Evolutionary conservation across 2,329 filamentous ascomycete species (phyloP).

Genomic region (Phaeosphaeriaceae sp.): DNA sequence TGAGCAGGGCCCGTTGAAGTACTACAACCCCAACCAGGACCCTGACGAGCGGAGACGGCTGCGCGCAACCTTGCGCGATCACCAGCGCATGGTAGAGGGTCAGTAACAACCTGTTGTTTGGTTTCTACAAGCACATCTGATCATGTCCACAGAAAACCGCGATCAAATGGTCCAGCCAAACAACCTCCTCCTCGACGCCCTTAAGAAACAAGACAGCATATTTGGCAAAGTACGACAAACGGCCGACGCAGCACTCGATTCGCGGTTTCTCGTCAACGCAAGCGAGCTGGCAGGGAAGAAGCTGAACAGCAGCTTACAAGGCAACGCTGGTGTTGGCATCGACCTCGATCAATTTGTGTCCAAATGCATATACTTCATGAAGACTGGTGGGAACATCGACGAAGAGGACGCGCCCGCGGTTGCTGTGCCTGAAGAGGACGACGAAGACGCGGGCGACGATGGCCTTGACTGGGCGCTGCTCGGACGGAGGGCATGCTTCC

Average conservation of each 20-base stretch:
- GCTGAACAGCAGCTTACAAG: constrained; percentile 75
- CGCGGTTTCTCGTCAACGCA: constrained; percentile 80
- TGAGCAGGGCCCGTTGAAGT: constrained; percentile 34
- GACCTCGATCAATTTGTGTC: constrained; percentile 92
- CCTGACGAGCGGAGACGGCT: constrained; percentile 75
- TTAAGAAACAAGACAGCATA: constrained; percentile 71
- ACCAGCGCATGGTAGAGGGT: constrained; percentile 69
- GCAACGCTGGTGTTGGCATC: constrained; percentile 75
- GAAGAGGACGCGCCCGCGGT: constrained; percentile 62
- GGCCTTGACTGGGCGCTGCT: constrained; percentile 86
- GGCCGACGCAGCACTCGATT: constrained; percentile 88
- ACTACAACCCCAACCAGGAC: constrained; percentile 85
- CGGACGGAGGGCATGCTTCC: constrained; percentile 78
- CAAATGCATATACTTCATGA: constrained; percentile 90
- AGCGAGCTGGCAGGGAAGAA: constrained; percentile 84
- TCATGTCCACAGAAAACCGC: constrained; percentile 64
- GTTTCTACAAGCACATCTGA: background rate
- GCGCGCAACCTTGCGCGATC: constrained; percentile 73
- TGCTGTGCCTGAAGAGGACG: constrained; percentile 62
- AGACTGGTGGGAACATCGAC: constrained; percentile 59
- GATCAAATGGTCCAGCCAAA: constrained; percentile 74
- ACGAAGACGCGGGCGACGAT: constrained; percentile 70
- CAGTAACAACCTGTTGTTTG: constrained; percentile 4
- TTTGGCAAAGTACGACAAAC: constrained; percentile 82
- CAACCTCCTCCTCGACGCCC: constrained; percentile 71